Conservation (phyloP, 2,329 filamentous ascomycete species). For the Lachnellula subtilissima region DNA sequence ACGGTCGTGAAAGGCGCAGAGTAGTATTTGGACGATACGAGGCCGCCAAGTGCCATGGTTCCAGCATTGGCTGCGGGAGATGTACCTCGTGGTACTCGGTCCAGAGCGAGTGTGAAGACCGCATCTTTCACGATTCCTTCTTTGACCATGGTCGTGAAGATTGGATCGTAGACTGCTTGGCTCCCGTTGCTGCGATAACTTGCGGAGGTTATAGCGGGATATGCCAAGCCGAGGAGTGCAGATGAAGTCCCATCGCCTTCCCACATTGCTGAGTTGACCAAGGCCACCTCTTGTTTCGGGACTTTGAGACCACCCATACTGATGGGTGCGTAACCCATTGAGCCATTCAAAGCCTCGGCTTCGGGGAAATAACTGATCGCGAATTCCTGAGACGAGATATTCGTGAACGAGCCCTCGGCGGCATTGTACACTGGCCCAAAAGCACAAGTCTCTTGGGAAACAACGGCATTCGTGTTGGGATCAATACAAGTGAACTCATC, state of each 20-base stretch:
- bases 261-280: slow-evolving; percentile 40
- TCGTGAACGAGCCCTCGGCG: slow-evolving; percentile 31
- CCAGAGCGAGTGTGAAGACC: slow-evolving; percentile 45
- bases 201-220: slow-evolving; percentile 36
- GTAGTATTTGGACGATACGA: background rate
- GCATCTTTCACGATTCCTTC: slow-evolving; percentile 37
- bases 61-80: background rate
- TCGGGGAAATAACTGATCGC: slow-evolving; percentile 35
- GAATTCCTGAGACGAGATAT: slow-evolving; percentile 38
- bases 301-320: slow-evolving; percentile 4
- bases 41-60: background rate
- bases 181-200: background rate
- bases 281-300: slow-evolving; percentile 40
- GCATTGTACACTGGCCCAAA: slow-evolving; percentile 15
- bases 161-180: slow-evolving; percentile 38
- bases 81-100: slow-evolving; percentile 20
- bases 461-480: slow-evolving; percentile 5
- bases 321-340: slow-evolving; percentile 34
- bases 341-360: slow-evolving; percentile 37
- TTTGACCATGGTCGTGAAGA: slow-evolving; percentile 47
- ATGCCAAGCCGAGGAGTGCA: slow-evolving; percentile 48
- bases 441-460: slow-evolving; percentile 6
- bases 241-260: slow-evolving; percentile 41
- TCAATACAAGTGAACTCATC: slow-evolving; percentile 34
- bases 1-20: background rate